Evolutionary conservation across 129 eudicot species (phyloP).

Genomic region (Tanacetum coccineum): DNA sequence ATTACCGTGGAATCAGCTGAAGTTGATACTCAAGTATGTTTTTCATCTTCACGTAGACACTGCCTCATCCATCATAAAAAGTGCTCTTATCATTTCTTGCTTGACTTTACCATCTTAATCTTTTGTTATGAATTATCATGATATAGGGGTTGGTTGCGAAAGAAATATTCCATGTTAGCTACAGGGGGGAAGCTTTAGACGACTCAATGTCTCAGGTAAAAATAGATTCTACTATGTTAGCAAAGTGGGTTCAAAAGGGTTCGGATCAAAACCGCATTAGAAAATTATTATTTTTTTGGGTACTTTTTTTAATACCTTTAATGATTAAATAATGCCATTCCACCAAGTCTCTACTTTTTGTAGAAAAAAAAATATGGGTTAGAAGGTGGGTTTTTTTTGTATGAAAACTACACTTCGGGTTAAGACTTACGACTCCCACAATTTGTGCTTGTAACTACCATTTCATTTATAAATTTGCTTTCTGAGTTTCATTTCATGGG

Average conservation of each 20-base stretch:
- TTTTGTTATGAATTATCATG: not conserved
- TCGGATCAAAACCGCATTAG: not conserved
- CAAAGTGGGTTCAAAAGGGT: not conserved
- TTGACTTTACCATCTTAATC: not conserved
- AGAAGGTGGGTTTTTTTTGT: too few relatives aligned
- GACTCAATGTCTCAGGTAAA: constrained; percentile 79
- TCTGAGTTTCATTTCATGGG: too few relatives aligned
- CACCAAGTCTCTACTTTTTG: too few relatives aligned
- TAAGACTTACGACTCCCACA: too few relatives aligned
- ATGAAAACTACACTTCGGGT: too few relatives aligned
- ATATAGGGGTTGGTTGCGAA: constrained; percentile 77
- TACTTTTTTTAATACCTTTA: too few relatives aligned
- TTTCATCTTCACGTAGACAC: not conserved
- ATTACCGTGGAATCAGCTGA: constrained; percentile 84
- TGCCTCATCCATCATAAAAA: not conserved
- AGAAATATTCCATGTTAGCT: constrained; percentile 88
- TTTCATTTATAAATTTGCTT: too few relatives aligned
- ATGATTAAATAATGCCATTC: too few relatives aligned
- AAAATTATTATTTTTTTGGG: too few relatives aligned
- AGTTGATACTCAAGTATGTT: constrained; percentile 75
- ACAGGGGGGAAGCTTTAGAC: constrained; percentile 73
- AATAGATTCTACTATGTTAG: not conserved
- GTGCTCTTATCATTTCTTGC: not conserved
- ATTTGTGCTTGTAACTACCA: too few relatives aligned
- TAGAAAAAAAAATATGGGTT: too few relatives aligned